Base-by-base conservation (phyloP, 345 rosid species). In the Melastoma malabathricum region DNA sequence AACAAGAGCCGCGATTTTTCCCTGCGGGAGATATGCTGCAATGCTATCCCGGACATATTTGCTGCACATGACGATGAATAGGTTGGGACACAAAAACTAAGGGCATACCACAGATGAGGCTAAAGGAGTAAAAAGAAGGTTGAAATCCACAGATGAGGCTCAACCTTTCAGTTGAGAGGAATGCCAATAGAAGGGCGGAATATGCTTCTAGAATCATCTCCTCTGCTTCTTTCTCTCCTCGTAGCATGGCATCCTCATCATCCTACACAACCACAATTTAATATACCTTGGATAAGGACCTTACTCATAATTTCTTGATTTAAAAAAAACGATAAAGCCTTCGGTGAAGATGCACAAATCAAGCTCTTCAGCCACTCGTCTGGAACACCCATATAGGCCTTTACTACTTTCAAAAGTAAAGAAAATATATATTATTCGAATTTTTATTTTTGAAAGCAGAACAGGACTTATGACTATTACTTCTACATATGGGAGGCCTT, bases 181-280 rank as follows among this genome's bases (percentile, higher is more conserved):
- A 93, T 25, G 99, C 99, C 15, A 93, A 94, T 22, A 93, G 78
- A 52, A 93, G 67, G 48, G 99, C 99, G 15, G 99, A 64, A 63
- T 93, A 93, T 50, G 97, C 99, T 77, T 85, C 99, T 16, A 93
- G 82, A 49, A 93, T 88, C 99, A 81, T 93, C 81, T 83, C 88
- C 75, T 88, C 99, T 1, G 97, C 97, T 74, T 88, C 99, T 68
- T 88, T 93, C 74, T 93, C 97, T 25, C 93, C 94, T 76, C 85
- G 80, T 63, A 81, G 65, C 64, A 93, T 27, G 48, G 83, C 80
- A 54, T 69, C 93, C 53, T 87, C 95, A 31, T 80, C 89, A 58
- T 88, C 75, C 92, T 83, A 68, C 23, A 50, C 47, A 51, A 62
- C 19, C 10, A 17, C 6, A 34, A 15, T 3, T 34, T 7, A 17